phyloP scores from a whole-genome alignment of 306 rosid genomes.

The Cucumis cinereus region DNA sequence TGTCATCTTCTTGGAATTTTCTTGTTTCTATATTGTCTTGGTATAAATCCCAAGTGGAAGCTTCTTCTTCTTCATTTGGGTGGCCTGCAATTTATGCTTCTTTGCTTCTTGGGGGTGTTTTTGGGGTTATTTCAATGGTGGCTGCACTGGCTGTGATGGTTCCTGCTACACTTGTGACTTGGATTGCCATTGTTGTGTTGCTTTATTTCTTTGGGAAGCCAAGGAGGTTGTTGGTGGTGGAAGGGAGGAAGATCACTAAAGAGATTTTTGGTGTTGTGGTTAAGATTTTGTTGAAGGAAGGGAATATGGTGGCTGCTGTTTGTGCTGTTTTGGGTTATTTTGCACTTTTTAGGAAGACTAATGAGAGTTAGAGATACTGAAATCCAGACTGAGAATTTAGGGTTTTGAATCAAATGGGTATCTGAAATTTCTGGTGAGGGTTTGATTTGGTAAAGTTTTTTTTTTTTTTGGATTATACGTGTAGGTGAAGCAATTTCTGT shows the following conservation, averaged over 20 bases:
- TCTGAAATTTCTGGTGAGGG: background rate
- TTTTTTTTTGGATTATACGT: background rate
- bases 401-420: background rate
- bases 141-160: slow-evolving; percentile 68
- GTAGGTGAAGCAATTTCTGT: background rate
- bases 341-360: slow-evolving; percentile 47
- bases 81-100: slow-evolving; percentile 89
- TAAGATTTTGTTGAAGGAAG: slow-evolving; percentile 74
- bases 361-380: slow-evolving; percentile 5
- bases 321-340: slow-evolving; percentile 85
- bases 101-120: slow-evolving; percentile 65
- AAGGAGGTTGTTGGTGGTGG: slow-evolving; percentile 50
- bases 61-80: slow-evolving; percentile 21
- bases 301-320: slow-evolving; percentile 72
- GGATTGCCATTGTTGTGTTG: slow-evolving; percentile 77
- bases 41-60: background rate
- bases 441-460: background rate
- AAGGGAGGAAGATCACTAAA: slow-evolving; percentile 69
- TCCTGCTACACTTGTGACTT: slow-evolving; percentile 72
- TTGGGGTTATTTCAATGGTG: slow-evolving; percentile 70
- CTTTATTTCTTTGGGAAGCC: slow-evolving; percentile 88
- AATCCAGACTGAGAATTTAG: background rate
- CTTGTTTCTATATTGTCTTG: slow-evolving; percentile 10
- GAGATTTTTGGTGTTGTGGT: slow-evolving; percentile 53
- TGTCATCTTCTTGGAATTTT: slow-evolving; percentile 10